Evolutionary conservation across 2,329 filamentous ascomycete species (phyloP).

Genomic region (Trichoderma aggressivum): DNA sequence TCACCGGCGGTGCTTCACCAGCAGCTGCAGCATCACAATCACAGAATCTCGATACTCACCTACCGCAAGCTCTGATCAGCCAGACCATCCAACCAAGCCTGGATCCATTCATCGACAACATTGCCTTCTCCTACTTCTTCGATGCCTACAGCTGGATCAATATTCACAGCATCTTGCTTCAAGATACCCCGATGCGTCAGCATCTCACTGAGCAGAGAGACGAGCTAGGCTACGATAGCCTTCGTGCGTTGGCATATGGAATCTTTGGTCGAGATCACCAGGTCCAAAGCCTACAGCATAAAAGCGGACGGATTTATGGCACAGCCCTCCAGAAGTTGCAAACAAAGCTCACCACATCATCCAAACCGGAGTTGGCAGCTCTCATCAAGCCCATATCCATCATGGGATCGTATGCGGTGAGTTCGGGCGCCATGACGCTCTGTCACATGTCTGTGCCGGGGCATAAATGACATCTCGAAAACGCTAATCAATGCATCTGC

Average conservation of each 20-base stretch:
- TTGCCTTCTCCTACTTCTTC: constrained; percentile 4
- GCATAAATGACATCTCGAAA: neutral
- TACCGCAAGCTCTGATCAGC: neutral
- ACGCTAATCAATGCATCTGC: neutral
- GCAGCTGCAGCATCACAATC: neutral
- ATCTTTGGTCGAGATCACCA: neutral
- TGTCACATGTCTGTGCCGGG: neutral
- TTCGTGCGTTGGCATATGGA: constrained; percentile 1
- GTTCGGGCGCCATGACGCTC: neutral
- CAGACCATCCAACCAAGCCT: neutral
- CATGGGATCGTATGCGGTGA: constrained; percentile 5
- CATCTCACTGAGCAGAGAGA: neutral
- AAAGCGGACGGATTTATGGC: neutral
- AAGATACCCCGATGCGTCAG: constrained; percentile 3
- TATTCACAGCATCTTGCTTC: neutral
- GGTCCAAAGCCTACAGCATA: neutral
- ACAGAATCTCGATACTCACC: neutral
- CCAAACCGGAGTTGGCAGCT: neutral
- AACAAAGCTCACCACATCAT: neutral
- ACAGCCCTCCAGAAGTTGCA: neutral
- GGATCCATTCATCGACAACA: neutral
- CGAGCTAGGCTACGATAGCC: neutral
- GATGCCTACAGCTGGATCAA: constrained; percentile 12
- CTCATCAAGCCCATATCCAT: constrained; percentile 9
- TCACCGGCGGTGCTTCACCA: neutral